Percentiles rank a stretch among this genome's conserved stretches.
Conservation (phyloP, 2,329 filamentous ascomycete genomes). For the Ophiostoma piceae region DNA sequence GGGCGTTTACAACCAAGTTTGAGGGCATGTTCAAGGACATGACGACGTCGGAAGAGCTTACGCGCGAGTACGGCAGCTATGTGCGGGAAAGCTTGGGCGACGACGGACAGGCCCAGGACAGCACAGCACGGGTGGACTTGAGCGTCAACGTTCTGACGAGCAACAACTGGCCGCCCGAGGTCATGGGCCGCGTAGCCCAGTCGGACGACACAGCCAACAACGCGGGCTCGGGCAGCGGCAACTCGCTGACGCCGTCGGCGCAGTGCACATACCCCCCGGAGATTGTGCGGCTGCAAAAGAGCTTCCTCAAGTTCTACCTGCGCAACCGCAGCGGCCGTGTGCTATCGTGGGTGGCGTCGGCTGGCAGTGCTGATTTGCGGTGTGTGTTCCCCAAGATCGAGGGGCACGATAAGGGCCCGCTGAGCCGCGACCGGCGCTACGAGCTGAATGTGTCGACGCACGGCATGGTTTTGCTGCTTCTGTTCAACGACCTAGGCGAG, state of each 20-base stretch:
- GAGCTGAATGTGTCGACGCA: conserved; percentile 91
- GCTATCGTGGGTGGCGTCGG: conserved; percentile 70
- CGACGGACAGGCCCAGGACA: conserved; percentile 27
- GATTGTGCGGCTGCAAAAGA: conserved; percentile 69
- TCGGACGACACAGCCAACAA: not conserved
- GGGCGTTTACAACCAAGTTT: conserved; percentile 66
- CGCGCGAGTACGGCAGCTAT: conserved; percentile 67
- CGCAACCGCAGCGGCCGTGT: conserved; percentile 81
- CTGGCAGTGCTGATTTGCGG: conserved; percentile 78
- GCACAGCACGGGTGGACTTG: conserved; percentile 60
- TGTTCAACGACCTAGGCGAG: conserved; percentile 74
- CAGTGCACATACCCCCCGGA: conserved; percentile 67
- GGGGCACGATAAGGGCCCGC: conserved; percentile 59
- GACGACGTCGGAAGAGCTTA: conserved; percentile 78
- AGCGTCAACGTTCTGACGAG: conserved; percentile 81
- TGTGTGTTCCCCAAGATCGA: conserved; percentile 69
- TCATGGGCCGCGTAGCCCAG: conserved; percentile 56
- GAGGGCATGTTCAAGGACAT: conserved; percentile 94
- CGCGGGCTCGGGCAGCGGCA: not conserved
- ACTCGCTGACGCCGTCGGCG: conserved; percentile 32
- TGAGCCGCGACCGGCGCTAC: conserved; percentile 66
- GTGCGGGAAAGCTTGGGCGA: conserved; percentile 46
- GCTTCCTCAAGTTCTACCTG: conserved; percentile 84
- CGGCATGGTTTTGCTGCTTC: conserved; percentile 79
- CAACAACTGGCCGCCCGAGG: conserved; percentile 91